Conservation (phyloP, 2,329 filamentous ascomycete genomes). For the Cryoendolithus antarcticus region DNA sequence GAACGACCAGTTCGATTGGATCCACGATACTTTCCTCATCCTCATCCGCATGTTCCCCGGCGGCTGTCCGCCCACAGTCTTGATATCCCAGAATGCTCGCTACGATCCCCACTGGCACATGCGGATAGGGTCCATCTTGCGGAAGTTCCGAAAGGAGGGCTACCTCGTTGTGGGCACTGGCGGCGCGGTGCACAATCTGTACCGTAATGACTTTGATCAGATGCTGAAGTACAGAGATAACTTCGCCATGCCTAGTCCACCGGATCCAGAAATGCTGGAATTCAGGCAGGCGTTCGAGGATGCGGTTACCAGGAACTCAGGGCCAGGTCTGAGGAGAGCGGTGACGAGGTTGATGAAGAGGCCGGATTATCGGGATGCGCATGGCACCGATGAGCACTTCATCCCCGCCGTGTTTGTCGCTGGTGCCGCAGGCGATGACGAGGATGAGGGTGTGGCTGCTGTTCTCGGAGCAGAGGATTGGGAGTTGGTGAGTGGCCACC, state of each 20-base stretch:
- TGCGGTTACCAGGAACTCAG: conserved; percentile 41
- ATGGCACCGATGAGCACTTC: conserved; percentile 59
- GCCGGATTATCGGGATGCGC: conserved; percentile 51
- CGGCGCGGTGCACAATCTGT: conserved; percentile 59
- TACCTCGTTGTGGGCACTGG: conserved; percentile 48
- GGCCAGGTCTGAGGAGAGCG: conserved; percentile 41
- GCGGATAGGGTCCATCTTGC: conserved; percentile 44
- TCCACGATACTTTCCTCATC: conserved; percentile 59
- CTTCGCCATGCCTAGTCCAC: conserved; percentile 47
- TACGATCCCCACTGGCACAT: conserved; percentile 47
- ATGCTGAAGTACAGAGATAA: conserved; percentile 54
- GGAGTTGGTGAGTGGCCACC: conserved; percentile 44
- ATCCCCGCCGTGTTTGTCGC: conserved; percentile 54
- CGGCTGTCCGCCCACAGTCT: conserved; percentile 52
- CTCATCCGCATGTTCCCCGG: conserved; percentile 57
- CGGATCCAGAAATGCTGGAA: conserved; percentile 49
- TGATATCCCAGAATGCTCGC: conserved; percentile 43
- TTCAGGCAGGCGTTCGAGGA: conserved; percentile 55
- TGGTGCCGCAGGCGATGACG: conserved; percentile 39
- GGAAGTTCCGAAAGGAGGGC: conserved; percentile 41
- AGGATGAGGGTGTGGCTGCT: conserved; percentile 20
- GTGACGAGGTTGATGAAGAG: conserved; percentile 57
- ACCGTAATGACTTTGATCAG: conserved; percentile 52
- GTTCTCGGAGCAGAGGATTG: conserved; percentile 48
- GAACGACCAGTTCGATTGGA: conserved; percentile 54